Conservation (phyloP, 108 stramenopile species). For the Nannochloropsis granulata region DNA sequence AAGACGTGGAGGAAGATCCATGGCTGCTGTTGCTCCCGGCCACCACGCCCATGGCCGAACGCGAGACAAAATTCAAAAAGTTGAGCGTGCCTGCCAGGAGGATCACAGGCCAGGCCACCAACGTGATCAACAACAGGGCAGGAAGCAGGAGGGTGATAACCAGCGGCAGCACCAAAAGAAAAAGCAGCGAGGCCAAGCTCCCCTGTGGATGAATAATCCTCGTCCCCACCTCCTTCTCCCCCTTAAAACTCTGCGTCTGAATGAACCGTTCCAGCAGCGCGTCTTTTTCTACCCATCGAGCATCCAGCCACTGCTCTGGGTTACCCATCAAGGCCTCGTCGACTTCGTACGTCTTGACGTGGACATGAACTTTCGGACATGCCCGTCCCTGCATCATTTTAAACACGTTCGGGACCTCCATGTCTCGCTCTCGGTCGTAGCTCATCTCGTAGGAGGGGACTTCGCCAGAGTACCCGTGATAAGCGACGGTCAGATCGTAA, state of each 20-base stretch:
- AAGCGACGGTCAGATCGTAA: conserved; percentile 36
- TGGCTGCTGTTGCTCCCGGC: background rate
- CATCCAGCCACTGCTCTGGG: background rate
- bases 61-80: background rate
- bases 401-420: conserved; percentile 16
- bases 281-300: conserved; percentile 33
- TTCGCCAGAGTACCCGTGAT: conserved; percentile 30
- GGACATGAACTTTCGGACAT: conserved; percentile 21
- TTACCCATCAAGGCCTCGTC: background rate
- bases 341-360: conserved; percentile 22
- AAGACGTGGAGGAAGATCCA: too few relatives aligned
- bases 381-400: conserved; percentile 13
- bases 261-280: conserved; percentile 25
- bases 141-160: background rate
- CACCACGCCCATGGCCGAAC: background rate
- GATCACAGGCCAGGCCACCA: background rate
- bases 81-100: background rate
- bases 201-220: background rate
- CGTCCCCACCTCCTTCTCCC: background rate
- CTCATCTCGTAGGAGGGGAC: conserved; percentile 33
- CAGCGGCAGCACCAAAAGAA: background rate
- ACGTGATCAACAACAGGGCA: background rate
- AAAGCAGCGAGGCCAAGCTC: background rate
- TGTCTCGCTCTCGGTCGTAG: conserved; percentile 23
- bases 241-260: conserved; percentile 11